Percentiles rank a stretch among this genome's conserved stretches.
These are phyloP conservation scores for Nicotiana rustica DNA, from an alignment of 305 asterid species.

Conservation along the genomic window DNA sequence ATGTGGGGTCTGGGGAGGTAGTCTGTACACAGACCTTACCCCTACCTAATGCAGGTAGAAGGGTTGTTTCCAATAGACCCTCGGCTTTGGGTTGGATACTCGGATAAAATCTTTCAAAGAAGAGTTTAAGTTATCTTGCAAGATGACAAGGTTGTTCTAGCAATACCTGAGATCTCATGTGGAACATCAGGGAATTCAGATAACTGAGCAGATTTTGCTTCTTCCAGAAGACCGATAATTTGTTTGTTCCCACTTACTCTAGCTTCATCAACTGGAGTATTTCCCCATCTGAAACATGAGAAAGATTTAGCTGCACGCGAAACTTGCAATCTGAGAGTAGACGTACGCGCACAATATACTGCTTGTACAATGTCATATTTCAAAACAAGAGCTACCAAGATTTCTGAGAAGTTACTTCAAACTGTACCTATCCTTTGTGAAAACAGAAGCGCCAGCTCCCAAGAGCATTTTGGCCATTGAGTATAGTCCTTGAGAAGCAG, in stretches of 20 bases:
- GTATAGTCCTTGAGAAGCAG: conserved; percentile 74
- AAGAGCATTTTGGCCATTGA: conserved; percentile 72
- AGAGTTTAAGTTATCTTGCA: not conserved
- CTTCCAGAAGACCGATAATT: conserved; percentile 67
- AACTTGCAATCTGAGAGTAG: too few relatives aligned
- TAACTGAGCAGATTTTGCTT: conserved; percentile 57
- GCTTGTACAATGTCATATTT: not conserved
- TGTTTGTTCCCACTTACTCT: conserved; percentile 69
- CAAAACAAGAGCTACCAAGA: not conserved
- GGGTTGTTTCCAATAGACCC: too few relatives aligned
- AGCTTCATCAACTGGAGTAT: conserved; percentile 79
- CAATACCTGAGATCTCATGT: conserved; percentile 60
- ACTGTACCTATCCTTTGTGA: conserved; percentile 66
- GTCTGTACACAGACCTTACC: too few relatives aligned
- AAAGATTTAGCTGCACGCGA: not conserved
- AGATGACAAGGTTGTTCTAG: not conserved
- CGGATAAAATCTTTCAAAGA: not conserved
- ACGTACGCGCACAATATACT: not conserved
- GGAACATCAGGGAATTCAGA: conserved; percentile 50
- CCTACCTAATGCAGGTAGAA: too few relatives aligned
- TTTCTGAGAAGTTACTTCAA: not conserved
- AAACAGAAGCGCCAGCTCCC: conserved; percentile 83
- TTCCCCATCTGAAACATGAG: conserved; percentile 67
- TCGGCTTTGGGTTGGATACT: not conserved
- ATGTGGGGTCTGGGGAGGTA: too few relatives aligned